phyloP scores from a whole-genome alignment of 1,284 basidiomycete species.

The Microbotryum lychnidis-dioicae region DNA sequence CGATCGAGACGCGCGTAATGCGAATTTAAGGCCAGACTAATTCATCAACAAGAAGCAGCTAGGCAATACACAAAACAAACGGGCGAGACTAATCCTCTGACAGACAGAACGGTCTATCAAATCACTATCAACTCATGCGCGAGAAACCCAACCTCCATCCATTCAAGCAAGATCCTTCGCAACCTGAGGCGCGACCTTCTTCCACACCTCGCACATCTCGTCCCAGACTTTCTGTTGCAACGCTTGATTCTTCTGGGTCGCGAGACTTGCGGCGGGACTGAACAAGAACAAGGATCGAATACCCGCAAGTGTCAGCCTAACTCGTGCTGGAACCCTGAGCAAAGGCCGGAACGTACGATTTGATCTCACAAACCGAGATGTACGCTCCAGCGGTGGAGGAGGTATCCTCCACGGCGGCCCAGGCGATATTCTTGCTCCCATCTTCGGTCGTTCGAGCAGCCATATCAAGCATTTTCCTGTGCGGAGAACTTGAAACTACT shows the following conservation, averaged over 20 bases:
- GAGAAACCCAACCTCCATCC: too few species aligned
- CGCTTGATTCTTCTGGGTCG: conserved; percentile 4
- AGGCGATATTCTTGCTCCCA: conserved; percentile 12
- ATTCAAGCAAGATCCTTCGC: too few species aligned
- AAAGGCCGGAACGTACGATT: conserved; percentile 1
- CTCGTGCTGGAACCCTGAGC: background rate
- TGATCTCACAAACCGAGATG: conserved; percentile 5
- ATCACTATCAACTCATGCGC: too few species aligned
- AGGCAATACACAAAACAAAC: too few species aligned
- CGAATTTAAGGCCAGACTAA: too few species aligned
- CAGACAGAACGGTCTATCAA: too few species aligned
- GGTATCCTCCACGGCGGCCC: conserved; percentile 7
- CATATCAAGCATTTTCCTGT: conserved; percentile 4
- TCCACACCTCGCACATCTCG: conserved; percentile 20
- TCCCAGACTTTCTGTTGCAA: conserved; percentile 11
- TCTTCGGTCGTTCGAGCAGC: conserved; percentile 8
- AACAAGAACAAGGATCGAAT: background rate
- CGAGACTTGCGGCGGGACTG: background rate
- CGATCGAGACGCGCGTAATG: too few species aligned
- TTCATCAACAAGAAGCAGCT: too few species aligned
- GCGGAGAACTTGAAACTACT: background rate
- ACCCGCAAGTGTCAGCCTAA: background rate
- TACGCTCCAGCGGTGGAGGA: conserved; percentile 9
- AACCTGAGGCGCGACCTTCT: background rate
- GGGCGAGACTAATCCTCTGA: too few species aligned